These are phyloP conservation scores for Powellomyces hirtus DNA, from an alignment of 192 early-diverging fungal species.

Conservation along the genomic window DNA sequence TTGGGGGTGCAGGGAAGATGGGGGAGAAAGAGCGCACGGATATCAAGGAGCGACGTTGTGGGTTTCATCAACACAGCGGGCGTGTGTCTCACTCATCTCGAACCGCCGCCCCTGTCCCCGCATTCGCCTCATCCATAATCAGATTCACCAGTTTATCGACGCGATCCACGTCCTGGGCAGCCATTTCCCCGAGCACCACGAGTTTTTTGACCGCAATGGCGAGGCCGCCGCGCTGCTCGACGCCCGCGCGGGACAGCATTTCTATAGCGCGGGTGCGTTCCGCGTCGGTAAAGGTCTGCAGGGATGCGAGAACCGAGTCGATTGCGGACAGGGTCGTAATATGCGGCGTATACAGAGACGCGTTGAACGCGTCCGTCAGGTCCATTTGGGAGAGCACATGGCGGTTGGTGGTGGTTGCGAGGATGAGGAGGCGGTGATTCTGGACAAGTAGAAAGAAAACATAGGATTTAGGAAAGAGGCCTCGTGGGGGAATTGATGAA, in stretches of 20 bases:
- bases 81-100: too few species aligned
- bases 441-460: not conserved
- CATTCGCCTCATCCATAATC: conserved; percentile 19
- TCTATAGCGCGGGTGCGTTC: conserved; percentile 61
- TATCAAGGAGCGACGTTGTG: too few species aligned
- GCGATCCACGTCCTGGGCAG: conserved; percentile 79
- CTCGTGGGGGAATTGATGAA: not conserved
- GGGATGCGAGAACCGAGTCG: conserved; percentile 64
- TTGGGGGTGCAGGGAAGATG: too few species aligned
- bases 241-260: conserved; percentile 49
- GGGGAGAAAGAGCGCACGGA: too few species aligned
- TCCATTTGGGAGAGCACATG: conserved; percentile 85
- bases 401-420: conserved; percentile 84
- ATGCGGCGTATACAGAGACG: conserved; percentile 77
- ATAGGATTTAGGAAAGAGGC: not conserved
- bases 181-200: conserved; percentile 87
- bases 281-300: conserved; percentile 67
- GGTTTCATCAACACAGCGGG: too few species aligned
- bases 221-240: conserved; percentile 50
- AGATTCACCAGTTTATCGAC: conserved; percentile 69
- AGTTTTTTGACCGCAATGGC: conserved; percentile 90
- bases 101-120: too few species aligned
- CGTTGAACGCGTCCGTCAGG: conserved; percentile 80
- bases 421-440: conserved; percentile 69
- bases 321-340: conserved; percentile 71